Conservation (phyloP, 148 eudicot species). For the Tetragonia tetragonoides region DNA sequence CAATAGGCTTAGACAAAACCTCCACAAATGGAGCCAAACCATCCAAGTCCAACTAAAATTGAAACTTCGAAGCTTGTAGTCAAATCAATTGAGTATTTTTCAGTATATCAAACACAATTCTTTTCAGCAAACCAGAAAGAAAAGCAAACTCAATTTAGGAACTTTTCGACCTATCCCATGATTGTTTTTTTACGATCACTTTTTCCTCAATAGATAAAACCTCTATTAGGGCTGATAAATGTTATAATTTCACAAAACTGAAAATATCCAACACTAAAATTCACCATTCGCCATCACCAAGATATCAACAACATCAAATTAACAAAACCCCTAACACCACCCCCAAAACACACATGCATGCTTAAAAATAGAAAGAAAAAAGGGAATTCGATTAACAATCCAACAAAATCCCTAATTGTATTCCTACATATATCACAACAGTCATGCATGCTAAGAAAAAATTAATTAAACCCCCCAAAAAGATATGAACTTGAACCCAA, state of each 20-base stretch:
- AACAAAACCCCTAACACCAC: no score
- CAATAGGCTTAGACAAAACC: not conserved
- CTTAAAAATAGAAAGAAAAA: not conserved
- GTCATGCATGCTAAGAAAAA: not conserved
- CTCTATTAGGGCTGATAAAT: not conserved
- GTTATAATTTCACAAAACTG: no score
- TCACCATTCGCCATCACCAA: no score
- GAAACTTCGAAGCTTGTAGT: not conserved
- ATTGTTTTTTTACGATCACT: not conserved
- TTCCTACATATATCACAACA: not conserved
- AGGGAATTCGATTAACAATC: not conserved
- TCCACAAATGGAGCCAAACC: not conserved
- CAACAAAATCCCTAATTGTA: not conserved
- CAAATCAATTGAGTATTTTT: not conserved
- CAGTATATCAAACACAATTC: not conserved
- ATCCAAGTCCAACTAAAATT: not conserved
- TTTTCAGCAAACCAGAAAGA: no score
- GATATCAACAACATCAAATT: no score
- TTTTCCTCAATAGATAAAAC: not conserved
- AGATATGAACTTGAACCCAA: not conserved
- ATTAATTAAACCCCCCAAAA: not conserved
- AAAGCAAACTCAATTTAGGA: not conserved
- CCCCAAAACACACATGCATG: not conserved
- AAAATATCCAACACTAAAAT: no score
- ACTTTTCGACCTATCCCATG: not conserved